Evolutionary conservation across 306 rosid species (phyloP).

Genomic region (Glycine soja): DNA sequence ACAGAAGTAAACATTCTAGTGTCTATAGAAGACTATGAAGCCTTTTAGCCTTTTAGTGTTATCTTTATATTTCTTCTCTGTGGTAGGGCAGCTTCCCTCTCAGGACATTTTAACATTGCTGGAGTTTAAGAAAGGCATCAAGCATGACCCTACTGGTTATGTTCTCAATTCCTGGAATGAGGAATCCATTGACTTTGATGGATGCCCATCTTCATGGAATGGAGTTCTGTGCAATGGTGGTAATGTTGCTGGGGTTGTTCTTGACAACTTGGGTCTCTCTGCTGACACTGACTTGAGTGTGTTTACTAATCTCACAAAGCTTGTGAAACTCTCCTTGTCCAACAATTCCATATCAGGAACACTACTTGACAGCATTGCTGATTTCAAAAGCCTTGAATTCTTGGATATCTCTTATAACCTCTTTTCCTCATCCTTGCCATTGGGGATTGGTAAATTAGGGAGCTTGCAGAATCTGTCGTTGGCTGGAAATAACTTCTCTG

Average conservation of each 20-base stretch:
- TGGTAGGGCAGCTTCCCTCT: constrained; percentile 92
- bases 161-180: constrained; percentile 95
- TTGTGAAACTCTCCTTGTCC: constrained; percentile 79
- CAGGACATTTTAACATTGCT: constrained; percentile 92
- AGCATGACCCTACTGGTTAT: constrained; percentile 94
- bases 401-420: constrained; percentile 86
- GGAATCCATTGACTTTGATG: constrained; percentile 95
- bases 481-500: constrained; percentile 90
- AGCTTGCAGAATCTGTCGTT: constrained; percentile 78
- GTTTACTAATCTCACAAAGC: constrained; percentile 83
- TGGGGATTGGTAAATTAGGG: constrained; percentile 65
- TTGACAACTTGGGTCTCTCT: constrained; percentile 81
- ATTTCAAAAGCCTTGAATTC: constrained; percentile 75
- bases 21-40: constrained; percentile 58
- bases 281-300: constrained; percentile 81
- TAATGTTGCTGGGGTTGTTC: constrained; percentile 94
- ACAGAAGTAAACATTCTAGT: constrained; percentile 19
- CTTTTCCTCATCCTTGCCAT: constrained; percentile 71
- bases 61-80: constrained; percentile 65
- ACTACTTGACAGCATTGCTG: constrained; percentile 69
- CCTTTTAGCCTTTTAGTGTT: constrained; percentile 63
- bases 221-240: constrained; percentile 92
- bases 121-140: constrained; percentile 88
- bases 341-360: constrained; percentile 81
- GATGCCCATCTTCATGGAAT: constrained; percentile 98